Percentiles rank a stretch among this genome's conserved stretches.
Conservation (phyloP, 2,329 filamentous ascomycete species). For the Endoconidiophora laricicola region DNA sequence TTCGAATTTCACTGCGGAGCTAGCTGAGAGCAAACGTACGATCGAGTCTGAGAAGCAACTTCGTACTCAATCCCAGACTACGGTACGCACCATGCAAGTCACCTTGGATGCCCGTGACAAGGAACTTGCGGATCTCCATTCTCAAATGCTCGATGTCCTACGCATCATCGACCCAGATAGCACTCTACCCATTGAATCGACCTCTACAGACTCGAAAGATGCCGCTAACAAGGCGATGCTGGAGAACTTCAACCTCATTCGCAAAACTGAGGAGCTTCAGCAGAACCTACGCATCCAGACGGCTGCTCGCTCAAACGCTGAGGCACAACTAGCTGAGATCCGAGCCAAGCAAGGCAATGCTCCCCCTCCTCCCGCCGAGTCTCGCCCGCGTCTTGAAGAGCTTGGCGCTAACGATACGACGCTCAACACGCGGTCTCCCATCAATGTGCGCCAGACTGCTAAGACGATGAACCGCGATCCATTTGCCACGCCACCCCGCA, state of each 20-base stretch:
- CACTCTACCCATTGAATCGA: constrained; percentile 42
- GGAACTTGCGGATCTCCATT: constrained; percentile 65
- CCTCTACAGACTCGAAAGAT: constrained; percentile 22
- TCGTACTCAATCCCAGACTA: constrained; percentile 69
- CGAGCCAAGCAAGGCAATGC: constrained; percentile 29
- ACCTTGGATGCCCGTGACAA: constrained; percentile 64
- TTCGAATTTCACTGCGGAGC: constrained; percentile 61
- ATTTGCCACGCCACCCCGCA: constrained; percentile 20
- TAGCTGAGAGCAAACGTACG: constrained; percentile 77
- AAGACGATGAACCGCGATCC: constrained; percentile 23
- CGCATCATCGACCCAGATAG: constrained; percentile 72
- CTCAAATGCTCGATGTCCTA: constrained; percentile 65
- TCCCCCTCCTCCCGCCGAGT: constrained; percentile 20
- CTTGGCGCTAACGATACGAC: constrained; percentile 64
- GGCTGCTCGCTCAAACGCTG: constrained; percentile 65
- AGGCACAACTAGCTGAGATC: constrained; percentile 64
- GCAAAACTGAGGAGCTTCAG: constrained; percentile 76
- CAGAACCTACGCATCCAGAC: constrained; percentile 72
- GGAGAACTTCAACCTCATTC: constrained; percentile 67
- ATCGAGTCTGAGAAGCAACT: constrained; percentile 82
- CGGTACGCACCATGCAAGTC: constrained; percentile 62
- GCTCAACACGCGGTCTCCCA: constrained; percentile 56
- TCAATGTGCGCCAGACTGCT: constrained; percentile 42
- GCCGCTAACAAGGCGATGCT: constrained; percentile 49
- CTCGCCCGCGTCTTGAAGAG: constrained; percentile 60